Percentiles rank a stretch among this genome's conserved stretches.
Evolutionary conservation across 2,329 filamentous ascomycete genomes (phyloP).

Genomic region (Trichophyton equinum): DNA sequence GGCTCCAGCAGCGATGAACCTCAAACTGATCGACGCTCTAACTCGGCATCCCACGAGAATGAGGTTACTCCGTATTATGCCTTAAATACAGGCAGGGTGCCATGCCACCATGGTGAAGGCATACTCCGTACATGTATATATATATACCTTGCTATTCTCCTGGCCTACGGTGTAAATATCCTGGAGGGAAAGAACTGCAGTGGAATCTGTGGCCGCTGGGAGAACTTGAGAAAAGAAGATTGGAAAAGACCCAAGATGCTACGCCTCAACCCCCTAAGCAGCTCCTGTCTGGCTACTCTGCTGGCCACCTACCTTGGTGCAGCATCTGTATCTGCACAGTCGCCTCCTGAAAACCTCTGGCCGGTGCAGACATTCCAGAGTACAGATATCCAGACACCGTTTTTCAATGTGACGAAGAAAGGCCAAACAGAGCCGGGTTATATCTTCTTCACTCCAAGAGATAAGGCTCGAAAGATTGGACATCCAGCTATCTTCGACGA

Average conservation of each 20-base stretch:
- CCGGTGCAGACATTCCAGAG: slow-evolving; percentile 14
- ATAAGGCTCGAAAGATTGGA: slow-evolving; percentile 17
- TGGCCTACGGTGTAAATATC: neutral
- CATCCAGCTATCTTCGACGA: slow-evolving; percentile 27
- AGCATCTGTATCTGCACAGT: neutral
- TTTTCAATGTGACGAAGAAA: slow-evolving; percentile 22
- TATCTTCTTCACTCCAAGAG: slow-evolving; percentile 25
- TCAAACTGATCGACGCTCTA: neutral
- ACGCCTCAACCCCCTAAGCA: neutral
- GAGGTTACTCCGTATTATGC: neutral
- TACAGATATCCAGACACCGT: slow-evolving; percentile 17
- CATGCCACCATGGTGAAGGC: neutral
- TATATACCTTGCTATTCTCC: neutral
- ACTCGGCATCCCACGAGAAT: neutral
- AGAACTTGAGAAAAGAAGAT: neutral
- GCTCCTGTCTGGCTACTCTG: neutral
- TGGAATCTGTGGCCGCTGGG: neutral
- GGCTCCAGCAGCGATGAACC: neutral
- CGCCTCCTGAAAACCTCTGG: slow-evolving; percentile 7
- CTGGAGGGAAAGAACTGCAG: neutral
- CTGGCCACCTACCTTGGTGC: neutral
- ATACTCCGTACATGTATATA: neutral
- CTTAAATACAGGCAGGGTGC: neutral
- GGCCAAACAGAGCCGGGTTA: slow-evolving; percentile 23
- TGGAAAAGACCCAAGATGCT: neutral